phyloP scores from a whole-genome alignment of 1,284 basidiomycete species.

The Butyriboletus appendiculatus region DNA sequence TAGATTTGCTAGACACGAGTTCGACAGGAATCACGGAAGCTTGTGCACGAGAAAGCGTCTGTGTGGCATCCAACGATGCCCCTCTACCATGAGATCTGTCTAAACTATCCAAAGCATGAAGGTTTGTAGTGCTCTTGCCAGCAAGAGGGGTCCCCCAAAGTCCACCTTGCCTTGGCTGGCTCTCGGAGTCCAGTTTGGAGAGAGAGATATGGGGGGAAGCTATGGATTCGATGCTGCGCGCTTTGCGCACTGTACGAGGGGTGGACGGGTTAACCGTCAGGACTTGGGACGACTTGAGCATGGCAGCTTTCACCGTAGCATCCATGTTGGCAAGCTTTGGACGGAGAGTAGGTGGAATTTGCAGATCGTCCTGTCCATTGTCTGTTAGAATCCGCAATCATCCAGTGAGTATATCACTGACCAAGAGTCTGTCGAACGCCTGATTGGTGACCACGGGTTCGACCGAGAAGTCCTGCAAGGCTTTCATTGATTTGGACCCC shows the following conservation, averaged over 20 bases:
- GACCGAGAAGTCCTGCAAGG: constrained; percentile 38
- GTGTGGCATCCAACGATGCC: constrained; percentile 51
- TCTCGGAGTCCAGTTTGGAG: constrained; percentile 38
- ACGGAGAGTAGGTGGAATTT: constrained; percentile 76
- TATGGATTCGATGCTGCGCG: constrained; percentile 70
- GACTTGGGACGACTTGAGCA: constrained; percentile 82
- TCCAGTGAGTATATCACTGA: constrained; percentile 34
- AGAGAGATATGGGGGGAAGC: constrained; percentile 49
- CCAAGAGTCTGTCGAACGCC: constrained; percentile 74
- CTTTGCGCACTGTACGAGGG: constrained; percentile 53
- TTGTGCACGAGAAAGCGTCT: constrained; percentile 50
- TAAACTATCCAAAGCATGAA: constrained; percentile 19
- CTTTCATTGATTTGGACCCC: constrained; percentile 38
- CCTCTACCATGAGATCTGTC: constrained; percentile 48
- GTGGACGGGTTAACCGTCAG: constrained; percentile 49
- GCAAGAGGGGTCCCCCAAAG: constrained; percentile 42
- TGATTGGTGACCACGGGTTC: constrained; percentile 50
- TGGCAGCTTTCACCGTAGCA: constrained; percentile 82
- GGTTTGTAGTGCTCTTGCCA: constrained; percentile 43
- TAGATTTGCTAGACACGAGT: constrained; percentile 38
- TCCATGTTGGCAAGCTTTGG: constrained; percentile 80
- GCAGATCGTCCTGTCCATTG: constrained; percentile 69
- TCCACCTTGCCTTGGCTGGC: constrained; percentile 44
- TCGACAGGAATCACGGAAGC: constrained; percentile 44
- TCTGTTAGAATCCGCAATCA: not conserved